phyloP scores from a whole-genome alignment of 495 filamentous ascomycete species.

The Parmelia sp. region DNA sequence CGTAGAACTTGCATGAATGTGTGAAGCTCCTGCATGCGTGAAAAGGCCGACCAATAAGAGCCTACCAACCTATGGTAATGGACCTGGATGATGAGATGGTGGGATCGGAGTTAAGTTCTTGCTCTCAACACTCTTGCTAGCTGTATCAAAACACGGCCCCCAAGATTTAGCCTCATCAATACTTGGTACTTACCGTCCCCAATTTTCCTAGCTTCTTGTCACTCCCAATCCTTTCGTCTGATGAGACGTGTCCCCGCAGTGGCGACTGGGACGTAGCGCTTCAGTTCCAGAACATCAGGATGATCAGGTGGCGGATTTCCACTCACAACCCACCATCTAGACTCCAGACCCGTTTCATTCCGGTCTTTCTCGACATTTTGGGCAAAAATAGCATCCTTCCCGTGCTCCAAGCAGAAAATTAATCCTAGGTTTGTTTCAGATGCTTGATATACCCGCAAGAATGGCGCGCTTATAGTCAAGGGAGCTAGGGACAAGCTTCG shows the following conservation, averaged over 20 bases:
- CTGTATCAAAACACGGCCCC: not conserved
- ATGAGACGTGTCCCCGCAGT: not conserved
- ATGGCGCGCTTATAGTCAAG: constrained; percentile 14
- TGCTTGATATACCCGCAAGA: constrained; percentile 9
- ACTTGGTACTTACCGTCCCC: not conserved
- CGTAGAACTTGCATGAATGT: too few species aligned
- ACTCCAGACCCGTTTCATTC: not conserved
- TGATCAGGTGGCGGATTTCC: not conserved
- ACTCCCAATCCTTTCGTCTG: not conserved
- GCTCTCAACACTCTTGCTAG: not conserved
- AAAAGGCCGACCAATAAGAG: too few species aligned
- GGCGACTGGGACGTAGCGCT: not conserved
- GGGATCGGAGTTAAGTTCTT: not conserved
- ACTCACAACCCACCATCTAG: not conserved
- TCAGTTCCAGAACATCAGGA: not conserved
- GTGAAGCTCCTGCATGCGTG: too few species aligned
- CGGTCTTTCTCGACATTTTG: not conserved
- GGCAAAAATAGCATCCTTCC: constrained; percentile 14
- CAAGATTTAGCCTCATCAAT: not conserved
- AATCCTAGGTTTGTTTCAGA: constrained; percentile 10
- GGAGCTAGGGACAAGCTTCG: not conserved
- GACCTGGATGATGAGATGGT: not conserved
- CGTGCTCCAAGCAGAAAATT: constrained; percentile 4
- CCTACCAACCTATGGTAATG: too few species aligned
- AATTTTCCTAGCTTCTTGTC: not conserved